Evolutionary conservation across 2,329 filamentous ascomycete genomes (phyloP), one percentile per base, ranked within the genome.

Genomic region (Dactylellina drechsleri): DNA sequence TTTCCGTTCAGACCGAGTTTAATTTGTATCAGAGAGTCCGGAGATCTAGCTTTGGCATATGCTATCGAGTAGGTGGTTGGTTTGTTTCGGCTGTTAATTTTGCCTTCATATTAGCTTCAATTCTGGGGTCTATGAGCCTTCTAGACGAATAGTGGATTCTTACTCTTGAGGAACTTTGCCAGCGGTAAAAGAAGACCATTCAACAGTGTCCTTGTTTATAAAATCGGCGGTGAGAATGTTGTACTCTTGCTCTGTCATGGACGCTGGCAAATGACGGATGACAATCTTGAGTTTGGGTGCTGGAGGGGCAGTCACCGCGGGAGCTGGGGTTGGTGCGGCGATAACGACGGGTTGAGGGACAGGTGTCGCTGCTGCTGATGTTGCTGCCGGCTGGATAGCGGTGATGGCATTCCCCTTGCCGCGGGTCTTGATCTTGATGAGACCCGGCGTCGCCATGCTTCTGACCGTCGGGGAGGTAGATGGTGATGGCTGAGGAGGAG

Each of bases 161-260:
- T 84, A 96, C 93, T 97, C 92, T 80, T 89, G 90, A 1, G 93
- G 93, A 52, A 94, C 85, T 81, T 97, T 96, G 78, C 90, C 90
- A 66, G 86, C 83, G 70, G 86, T 86, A 81, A 88, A 99, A 57
- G 86, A 86, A 77, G 91, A 85, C 92, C 92, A 97, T 81, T 96
- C 93, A 12, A 96, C 88, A 80, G 90, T 95, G 36, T 92, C 92
- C 56, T 87, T 87, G n/a, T 79, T 78, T 41, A 79, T 75, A 43
- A 75, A 74, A 28, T 91, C 91, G 2, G 87, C 79, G 79, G 89
- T 91, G 7, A 89, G 85, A 13, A 84, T 82, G 79, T 89, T 85
- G 77, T 96, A 94, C 80, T 99, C 95, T 0, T 86, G 82, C 79
- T 92, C 87, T 0, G 91, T 96, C 81, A 99, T 85, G 7, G 91